Percentiles rank a stretch among this genome's conserved stretches.
Conservation (phyloP, 2,329 filamentous ascomycete genomes). For the Penicillium frequentans region DNA sequence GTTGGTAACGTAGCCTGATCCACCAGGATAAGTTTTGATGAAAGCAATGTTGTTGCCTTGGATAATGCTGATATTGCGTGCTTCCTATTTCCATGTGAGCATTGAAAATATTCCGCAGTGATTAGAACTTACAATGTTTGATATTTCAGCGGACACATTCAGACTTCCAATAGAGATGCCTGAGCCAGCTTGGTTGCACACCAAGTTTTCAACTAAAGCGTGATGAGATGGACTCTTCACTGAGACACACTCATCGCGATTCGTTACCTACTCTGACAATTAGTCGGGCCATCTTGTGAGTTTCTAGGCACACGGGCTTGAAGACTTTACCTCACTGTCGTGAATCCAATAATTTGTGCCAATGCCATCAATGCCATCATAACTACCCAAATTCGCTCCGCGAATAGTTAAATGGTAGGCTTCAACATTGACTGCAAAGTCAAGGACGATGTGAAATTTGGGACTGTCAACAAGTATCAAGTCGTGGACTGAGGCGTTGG, state of each 20-base stretch:
- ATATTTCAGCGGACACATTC: conserved; percentile 31
- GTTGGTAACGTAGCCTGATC: conserved; percentile 39
- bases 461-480: conserved; percentile 35
- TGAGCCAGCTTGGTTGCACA: conserved; percentile 39
- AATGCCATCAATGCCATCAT: conserved; percentile 39
- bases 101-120: background rate
- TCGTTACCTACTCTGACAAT: conserved; percentile 28
- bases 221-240: conserved; percentile 40
- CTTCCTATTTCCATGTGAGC: conserved; percentile 17
- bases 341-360: conserved; percentile 41
- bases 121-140: conserved; percentile 27
- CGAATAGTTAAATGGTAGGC: conserved; percentile 41
- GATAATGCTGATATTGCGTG: conserved; percentile 37
- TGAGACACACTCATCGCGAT: conserved; percentile 41
- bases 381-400: conserved; percentile 37
- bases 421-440: conserved; percentile 38
- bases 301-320: background rate
- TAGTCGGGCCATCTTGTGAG: background rate
- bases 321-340: conserved; percentile 29
- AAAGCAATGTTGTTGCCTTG: conserved; percentile 42
- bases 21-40: conserved; percentile 43
- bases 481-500: conserved; percentile 30
- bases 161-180: conserved; percentile 40
- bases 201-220: conserved; percentile 35
- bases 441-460: conserved; percentile 40